Conservation (phyloP, 805 yeast species). For the Komagataella kurtzmanii region DNA sequence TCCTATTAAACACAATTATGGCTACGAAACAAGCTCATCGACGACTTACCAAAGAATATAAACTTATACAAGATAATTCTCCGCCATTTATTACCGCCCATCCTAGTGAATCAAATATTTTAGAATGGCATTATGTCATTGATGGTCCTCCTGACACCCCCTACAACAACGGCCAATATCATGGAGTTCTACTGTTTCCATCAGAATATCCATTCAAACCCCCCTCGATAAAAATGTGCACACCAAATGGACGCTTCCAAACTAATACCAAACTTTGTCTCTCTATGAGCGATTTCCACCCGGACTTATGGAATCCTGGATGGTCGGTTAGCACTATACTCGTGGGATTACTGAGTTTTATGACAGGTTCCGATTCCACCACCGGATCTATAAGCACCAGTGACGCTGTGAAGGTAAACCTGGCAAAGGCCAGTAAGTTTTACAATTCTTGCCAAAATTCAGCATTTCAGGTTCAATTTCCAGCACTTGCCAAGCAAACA, state of each 20-base stretch:
- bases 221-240: conserved; percentile 77
- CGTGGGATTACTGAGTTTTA: conserved; percentile 78
- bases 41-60: conserved; percentile 69
- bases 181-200: conserved; percentile 77
- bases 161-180: conserved; percentile 77
- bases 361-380: conserved; percentile 79
- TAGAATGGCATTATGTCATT: conserved; percentile 89
- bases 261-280: conserved; percentile 74
- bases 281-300: conserved; percentile 91
- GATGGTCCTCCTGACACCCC: conserved; percentile 90
- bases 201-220: conserved; percentile 85
- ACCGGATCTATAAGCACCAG: conserved; percentile 71
- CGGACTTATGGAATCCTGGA: conserved; percentile 92
- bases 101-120: conserved; percentile 76
- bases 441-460: conserved; percentile 47
- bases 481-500: conserved; percentile 45
- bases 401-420: conserved; percentile 36
- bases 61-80: conserved; percentile 61
- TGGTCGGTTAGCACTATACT: conserved; percentile 89
- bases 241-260: conserved; percentile 83
- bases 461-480: conserved; percentile 42
- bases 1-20: conserved; percentile 3
- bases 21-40: conserved; percentile 20
- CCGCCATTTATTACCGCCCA: conserved; percentile 77
- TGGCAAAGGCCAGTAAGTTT: conserved; percentile 45